Percentiles rank a stretch among this genome's conserved stretches.
Conservation (phyloP, 352 stramenopile genomes). For the Phytophthora sp. region DNA sequence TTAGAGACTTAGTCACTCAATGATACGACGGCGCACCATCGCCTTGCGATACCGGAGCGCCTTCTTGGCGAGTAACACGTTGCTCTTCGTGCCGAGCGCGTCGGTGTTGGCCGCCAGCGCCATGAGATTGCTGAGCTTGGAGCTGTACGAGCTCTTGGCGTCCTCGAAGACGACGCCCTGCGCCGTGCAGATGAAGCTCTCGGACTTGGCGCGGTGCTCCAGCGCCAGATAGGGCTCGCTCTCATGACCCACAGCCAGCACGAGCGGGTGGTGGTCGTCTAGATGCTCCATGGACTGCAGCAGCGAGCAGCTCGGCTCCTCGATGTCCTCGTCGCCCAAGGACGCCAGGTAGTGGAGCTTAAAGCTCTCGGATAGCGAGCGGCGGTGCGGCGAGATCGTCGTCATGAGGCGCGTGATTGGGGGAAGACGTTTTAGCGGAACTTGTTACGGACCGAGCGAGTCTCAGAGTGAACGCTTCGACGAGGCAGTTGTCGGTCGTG, state of each 20-base stretch:
- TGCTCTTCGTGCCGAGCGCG: neutral
- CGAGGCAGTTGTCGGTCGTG: slow-evolving; percentile 4
- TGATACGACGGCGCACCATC: neutral
- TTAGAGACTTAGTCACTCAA: no score
- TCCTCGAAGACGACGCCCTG: slow-evolving; percentile 38
- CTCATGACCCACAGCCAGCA: slow-evolving; percentile 8
- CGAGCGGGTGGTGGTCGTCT: slow-evolving; percentile 25
- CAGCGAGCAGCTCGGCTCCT: neutral
- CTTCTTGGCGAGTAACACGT: slow-evolving; percentile 32
- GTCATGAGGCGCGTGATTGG: slow-evolving; percentile 9
- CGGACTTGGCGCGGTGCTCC: slow-evolving; percentile 31
- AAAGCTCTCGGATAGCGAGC: slow-evolving; percentile 20
- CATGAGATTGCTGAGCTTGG: slow-evolving; percentile 21
- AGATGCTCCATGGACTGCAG: neutral
- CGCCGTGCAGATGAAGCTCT: slow-evolving; percentile 39
- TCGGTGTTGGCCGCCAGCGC: slow-evolving; percentile 14
- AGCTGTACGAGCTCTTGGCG: slow-evolving; percentile 15
- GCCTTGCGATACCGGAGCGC: slow-evolving; percentile 33
- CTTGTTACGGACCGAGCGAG: slow-evolving; percentile 21
- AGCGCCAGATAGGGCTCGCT: slow-evolving; percentile 1
- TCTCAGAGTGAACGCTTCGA: slow-evolving; percentile 24
- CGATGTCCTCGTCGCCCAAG: slow-evolving; percentile 12
- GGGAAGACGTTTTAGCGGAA: neutral
- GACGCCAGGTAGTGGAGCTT: slow-evolving; percentile 22
- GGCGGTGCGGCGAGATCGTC: slow-evolving; percentile 10